Base-by-base conservation (phyloP, 805 yeast species). In the Pichia ethanolica region DNA sequence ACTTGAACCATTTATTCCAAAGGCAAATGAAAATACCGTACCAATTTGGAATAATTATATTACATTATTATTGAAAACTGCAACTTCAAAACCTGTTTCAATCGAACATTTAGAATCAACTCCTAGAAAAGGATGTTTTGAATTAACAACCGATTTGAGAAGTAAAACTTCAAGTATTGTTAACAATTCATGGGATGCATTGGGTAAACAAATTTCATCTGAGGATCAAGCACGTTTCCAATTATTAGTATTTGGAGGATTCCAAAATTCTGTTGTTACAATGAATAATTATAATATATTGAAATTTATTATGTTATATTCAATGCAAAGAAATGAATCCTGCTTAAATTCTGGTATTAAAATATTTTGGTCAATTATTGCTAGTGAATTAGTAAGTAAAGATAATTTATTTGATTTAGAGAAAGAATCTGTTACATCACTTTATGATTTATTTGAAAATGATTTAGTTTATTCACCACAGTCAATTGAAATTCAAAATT, bases 91-190 rank as follows among this genome's bases (percentile, higher is more conserved):
- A 57, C 83, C 89, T 0, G 78, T 85, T 5, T 74, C 89, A 1
- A 68, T 82, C 46, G 87, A 85, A 58, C 86, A 82, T 54, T 69
- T 87, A 49, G 76, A 88, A 3, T 83, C 79, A 39, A 80, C 86
- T 47, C 89, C 95, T 39, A 75, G 83, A 61, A 79, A 79, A 53
- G 89, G 89, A 1, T 79, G 89, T 52, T 71, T 69, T 66, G 71
- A 71, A 47, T 77, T 87, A 40, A 74, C 87, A 0, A 82, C 81
- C 10, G 81, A 78, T 57, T 67, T 86, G 54, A 74, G 95, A 53
- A 72, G 73, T 11, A 70, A 83, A 53, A 74, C 83, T 41, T 79
- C 89, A 0, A 55, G 54, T 12, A 64, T 86, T 41, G 56, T 88
- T 11, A 71, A 73, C 49, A 75, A 72, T 47, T 73, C 79, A n/a